These are phyloP conservation scores for Pugionium cornutum DNA, from an alignment of 345 rosid genomes.

Conservation along the genomic window DNA sequence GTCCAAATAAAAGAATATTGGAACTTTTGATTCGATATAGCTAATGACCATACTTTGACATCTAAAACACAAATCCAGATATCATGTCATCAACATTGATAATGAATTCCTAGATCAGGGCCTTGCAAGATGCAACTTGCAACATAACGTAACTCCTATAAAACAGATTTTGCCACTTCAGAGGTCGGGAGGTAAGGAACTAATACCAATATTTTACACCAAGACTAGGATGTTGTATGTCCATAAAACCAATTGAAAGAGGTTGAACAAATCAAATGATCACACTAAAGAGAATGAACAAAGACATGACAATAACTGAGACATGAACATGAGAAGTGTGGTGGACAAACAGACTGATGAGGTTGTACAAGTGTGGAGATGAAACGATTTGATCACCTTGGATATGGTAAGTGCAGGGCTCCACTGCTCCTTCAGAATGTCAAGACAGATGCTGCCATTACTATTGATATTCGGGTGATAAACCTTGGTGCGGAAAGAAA, in stretches of 20 bases:
- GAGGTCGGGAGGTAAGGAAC: too few species aligned
- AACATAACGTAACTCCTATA: not conserved
- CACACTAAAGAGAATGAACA: not conserved
- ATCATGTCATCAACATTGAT: not conserved
- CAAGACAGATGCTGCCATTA: slow-evolving; percentile 75
- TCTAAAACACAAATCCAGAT: slow-evolving; percentile 1
- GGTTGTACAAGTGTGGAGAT: not conserved
- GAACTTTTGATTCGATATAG: not conserved
- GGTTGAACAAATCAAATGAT: not conserved
- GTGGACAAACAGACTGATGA: slow-evolving; percentile 10
- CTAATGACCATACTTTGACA: not conserved
- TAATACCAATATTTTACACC: not conserved
- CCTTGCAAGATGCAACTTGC: not conserved
- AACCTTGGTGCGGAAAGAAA: slow-evolving; percentile 69
- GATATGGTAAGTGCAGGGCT: slow-evolving; percentile 73
- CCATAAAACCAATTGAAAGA: not conserved
- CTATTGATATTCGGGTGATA: slow-evolving; percentile 74
- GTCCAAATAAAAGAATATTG: not conserved
- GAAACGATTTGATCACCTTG: slow-evolving; percentile 47
- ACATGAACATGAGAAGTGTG: not conserved
- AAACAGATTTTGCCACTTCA: too few species aligned
- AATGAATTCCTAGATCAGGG: not conserved
- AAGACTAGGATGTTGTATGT: not conserved
- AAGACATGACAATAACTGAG: not conserved
- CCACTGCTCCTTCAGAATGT: slow-evolving; percentile 78